phyloP scores from a whole-genome alignment of 164 flowering plant species.

The Macadamia integrifolia region DNA sequence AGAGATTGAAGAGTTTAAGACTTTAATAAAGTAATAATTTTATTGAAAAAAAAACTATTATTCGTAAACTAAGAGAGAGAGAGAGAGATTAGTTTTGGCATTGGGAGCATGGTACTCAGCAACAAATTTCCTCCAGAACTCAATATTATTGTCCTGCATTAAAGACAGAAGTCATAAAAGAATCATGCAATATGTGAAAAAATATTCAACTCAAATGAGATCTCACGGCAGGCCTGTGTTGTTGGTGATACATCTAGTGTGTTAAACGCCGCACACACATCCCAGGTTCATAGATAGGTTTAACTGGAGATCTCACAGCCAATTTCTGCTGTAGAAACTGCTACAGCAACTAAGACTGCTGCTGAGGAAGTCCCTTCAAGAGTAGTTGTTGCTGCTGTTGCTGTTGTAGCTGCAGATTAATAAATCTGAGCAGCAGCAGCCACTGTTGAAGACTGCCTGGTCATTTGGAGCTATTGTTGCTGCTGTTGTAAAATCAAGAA shows the following conservation, averaged over 20 bases:
- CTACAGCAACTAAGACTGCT: conserved; percentile 49
- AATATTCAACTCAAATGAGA: background rate
- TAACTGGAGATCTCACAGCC: conserved; percentile 55
- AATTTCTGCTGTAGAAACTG: conserved; percentile 67
- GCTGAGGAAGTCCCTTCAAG: conserved; percentile 65
- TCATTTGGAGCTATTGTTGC: conserved; percentile 57
- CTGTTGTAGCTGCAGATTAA: conserved; percentile 57
- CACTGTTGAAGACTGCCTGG: conserved; percentile 77
- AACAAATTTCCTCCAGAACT: conserved; percentile 97
- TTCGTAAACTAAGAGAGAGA: no score
- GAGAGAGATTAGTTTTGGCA: conserved; percentile 46
- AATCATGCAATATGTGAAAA: background rate
- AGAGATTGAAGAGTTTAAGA: no score
- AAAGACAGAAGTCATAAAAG: conserved; percentile 2
- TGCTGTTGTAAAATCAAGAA: conserved; percentile 40
- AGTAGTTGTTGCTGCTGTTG: conserved; percentile 62
- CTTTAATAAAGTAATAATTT: no score
- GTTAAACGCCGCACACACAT: conserved; percentile 86
- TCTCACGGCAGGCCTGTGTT: conserved; percentile 80
- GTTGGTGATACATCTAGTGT: conserved; percentile 87
- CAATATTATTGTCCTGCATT: conserved; percentile 88
- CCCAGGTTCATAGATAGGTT: conserved; percentile 83
- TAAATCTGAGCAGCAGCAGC: conserved; percentile 47
- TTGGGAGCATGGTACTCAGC: conserved; percentile 88
- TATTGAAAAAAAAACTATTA: no score